Base-by-base conservation (phyloP, 2,329 filamentous ascomycete species). In the Sclerotinia borealis region DNA sequence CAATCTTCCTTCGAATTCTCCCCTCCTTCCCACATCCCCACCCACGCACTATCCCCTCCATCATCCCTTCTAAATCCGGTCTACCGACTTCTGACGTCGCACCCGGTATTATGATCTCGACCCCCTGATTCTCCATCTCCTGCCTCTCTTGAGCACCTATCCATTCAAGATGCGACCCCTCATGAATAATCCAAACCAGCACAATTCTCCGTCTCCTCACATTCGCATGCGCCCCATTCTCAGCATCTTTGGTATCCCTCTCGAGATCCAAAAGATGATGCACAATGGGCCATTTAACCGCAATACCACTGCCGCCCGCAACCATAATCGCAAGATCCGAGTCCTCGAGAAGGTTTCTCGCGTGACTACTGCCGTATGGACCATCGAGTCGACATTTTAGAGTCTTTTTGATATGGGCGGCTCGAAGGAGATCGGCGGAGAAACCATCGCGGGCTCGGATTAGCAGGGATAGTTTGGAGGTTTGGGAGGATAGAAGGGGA, bases 271-370 rank as follows among this genome's bases (percentile, higher is more conserved):
- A 64, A 1, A 85, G 71, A n/a, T 80, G 76, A 76, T 83, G 85
- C 1, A 83, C 76, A 2, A 89, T 75, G 0, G 85, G 85, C 69
- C 86, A 87, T 0, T 81, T 80, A 29, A 88, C 85, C 1, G 85
- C 86, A 50, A 89, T 86, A 6, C 86, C 86, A 34, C 83, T 85
- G 0, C 86, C 86, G 3, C 86, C 85, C 1, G 85, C 85, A 10
- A 89, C 76, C 13, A 89, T 72, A 4, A 89, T 73, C 0, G 81
- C 78, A 0, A 80, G 77, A 45, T 80, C 76, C 19, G 79, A 77
- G 17, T 76, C 75, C 9, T 78, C 77, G 2, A 88, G 76, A 70
- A 84, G 78, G 22, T 81, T 74, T 19, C 85, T 75, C 0, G 85
- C 82, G 67, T 83, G 80, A 0, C 77, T 75, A 11, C 82, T 85